phyloP scores from a whole-genome alignment of 352 stramenopile genomes.

The Phytophthora ramorum region DNA sequence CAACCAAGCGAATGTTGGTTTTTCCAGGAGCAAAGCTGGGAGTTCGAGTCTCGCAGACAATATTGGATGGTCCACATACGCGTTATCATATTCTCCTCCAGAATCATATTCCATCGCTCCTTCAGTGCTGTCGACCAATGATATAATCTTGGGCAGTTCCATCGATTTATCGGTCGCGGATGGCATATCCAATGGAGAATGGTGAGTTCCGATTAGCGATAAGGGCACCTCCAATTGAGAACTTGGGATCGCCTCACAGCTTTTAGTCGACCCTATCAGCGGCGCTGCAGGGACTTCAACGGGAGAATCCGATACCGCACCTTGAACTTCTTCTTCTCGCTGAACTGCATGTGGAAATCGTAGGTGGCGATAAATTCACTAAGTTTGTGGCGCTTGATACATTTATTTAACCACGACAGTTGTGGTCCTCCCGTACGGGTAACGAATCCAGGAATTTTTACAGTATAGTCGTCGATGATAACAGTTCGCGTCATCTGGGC shows the following conservation, averaged over 20 bases:
- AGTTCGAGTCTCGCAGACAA: neutral
- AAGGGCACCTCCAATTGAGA: too few relatives aligned
- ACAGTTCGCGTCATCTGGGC: neutral
- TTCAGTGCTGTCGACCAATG: neutral
- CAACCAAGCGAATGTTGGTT: neutral
- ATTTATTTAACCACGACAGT: neutral
- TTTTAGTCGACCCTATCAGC: neutral
- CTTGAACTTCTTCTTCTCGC: neutral
- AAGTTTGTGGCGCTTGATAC: neutral
- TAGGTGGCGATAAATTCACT: neutral
- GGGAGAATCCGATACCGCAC: neutral
- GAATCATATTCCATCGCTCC: neutral
- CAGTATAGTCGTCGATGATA: neutral
- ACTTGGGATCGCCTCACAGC: too few relatives aligned
- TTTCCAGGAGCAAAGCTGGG: neutral
- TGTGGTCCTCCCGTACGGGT: neutral
- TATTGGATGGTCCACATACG: neutral
- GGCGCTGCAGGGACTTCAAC: neutral
- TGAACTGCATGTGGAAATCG: neutral
- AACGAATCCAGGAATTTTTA: neutral
- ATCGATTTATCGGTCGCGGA: too few relatives aligned
- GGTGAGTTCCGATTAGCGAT: too few relatives aligned
- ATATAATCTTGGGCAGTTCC: neutral
- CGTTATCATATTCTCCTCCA: neutral
- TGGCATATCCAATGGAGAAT: neutral